Evolutionary conservation across 1,284 basidiomycete species (phyloP), one percentile per base, ranked within the genome.

Genomic region (Erythrobasidium hasegawianum): DNA sequence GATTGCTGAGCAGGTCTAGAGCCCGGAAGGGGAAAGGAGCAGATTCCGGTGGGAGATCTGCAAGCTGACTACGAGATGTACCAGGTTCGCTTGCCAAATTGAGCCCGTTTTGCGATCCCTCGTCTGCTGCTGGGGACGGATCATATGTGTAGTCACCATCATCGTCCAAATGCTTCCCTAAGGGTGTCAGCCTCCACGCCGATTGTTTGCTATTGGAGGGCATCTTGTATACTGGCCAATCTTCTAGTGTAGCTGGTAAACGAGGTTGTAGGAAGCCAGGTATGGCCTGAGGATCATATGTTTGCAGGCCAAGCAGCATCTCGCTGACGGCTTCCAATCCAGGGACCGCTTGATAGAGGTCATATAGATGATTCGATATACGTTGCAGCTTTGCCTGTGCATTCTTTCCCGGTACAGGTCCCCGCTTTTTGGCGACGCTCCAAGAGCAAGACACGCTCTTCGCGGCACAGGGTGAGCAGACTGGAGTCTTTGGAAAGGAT

Each of bases 401-500:
- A 22, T 65, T 57, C 33, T 56, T 49, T 0, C 62, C 62, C 13
- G 62, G 62, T 20, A 58, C 45, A 29, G 62, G 62, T 29, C 62
- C 62, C 8, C 62, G 62, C 38, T 65, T 65, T 40, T 65, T 65
- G 8, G 62, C 26, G 26, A 45, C 62, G 20, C 50, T 55, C 62
- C 62, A 65, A 26, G 49, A 41, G 45, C 62, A 65, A 16, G 57
- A 43, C 18, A 29, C 29, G 16, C 43, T 39, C 26, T 33, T 33
- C 18, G 55, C n/a, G 13, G 33, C 43, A 38, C 62, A 65, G 24
- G 62, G 62, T 11, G 50, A 50, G 26, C 62, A 65, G 43, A 29
- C 26, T 4, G 62, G 62, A 39, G 53, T 56, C 62, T 65, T 33
- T 53, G 26, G 13, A 20, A 7, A 5, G 24, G 9, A 3, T 38